phyloP scores from a whole-genome alignment of 768 basidiomycete genomes.

The Asterophora parasitica region DNA sequence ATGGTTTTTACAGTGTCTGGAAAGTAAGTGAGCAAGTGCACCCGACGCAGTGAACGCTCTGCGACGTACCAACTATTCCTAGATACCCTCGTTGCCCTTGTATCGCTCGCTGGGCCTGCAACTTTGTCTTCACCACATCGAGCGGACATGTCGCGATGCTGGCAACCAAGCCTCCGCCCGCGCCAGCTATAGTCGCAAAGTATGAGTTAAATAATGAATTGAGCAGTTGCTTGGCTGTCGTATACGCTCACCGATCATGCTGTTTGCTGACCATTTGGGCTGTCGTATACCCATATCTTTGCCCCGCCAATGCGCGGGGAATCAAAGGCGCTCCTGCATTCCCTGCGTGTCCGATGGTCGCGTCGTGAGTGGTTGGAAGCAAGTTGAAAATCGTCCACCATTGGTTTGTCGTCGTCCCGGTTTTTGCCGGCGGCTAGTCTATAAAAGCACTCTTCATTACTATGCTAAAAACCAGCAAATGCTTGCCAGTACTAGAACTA shows the following conservation, averaged over 20 bases:
- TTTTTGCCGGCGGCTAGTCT: conserved; percentile 15
- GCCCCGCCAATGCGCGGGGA: conserved; percentile 58
- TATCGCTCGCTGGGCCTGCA: conserved; percentile 86
- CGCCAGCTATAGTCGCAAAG: conserved; percentile 61
- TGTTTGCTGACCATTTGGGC: conserved; percentile 67
- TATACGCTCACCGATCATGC: conserved; percentile 67
- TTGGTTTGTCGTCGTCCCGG: conserved; percentile 8
- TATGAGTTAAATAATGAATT: conserved; percentile 10
- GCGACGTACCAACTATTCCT: conserved; percentile 63
- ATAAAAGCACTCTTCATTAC: no score
- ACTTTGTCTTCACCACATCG: conserved; percentile 95
- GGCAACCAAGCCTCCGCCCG: conserved; percentile 90
- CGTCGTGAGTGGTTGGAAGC: conserved; percentile 3
- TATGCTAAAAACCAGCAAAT: no score
- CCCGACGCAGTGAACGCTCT: conserved; percentile 13
- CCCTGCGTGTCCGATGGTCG: conserved; percentile 12
- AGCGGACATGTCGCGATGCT: conserved; percentile 94
- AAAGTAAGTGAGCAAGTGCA: background rate
- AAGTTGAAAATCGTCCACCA: background rate
- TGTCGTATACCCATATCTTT: conserved; percentile 60
- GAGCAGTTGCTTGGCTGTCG: conserved; percentile 6
- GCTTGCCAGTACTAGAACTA: background rate
- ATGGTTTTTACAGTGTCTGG: conserved; percentile 38
- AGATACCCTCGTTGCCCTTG: conserved; percentile 70
- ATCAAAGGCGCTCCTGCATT: conserved; percentile 14